Conservation (phyloP, 169 alveolate genomes). For the Eimeria mitis region DNA sequence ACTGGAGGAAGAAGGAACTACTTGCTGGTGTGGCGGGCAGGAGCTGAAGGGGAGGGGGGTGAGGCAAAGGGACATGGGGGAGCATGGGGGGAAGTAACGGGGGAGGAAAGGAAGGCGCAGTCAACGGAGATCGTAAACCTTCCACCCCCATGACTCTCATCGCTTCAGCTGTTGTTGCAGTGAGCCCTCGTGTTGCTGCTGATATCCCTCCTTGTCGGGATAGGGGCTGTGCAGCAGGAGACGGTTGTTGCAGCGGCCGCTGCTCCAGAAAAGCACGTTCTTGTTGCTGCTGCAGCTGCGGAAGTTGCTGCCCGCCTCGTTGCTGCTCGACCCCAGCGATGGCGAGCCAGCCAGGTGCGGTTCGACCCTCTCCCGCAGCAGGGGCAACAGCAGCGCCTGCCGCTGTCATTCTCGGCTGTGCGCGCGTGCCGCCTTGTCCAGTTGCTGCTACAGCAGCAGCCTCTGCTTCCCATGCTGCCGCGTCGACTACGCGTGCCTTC, state of each 20-base stretch:
- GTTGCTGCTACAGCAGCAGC: neutral
- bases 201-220: neutral
- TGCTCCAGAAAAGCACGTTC: neutral
- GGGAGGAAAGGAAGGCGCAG: neutral
- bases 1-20: neutral
- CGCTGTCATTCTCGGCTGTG: too few relatives aligned
- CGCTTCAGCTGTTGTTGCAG: neutral
- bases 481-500: too few relatives aligned
- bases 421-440: too few relatives aligned
- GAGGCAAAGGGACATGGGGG: too few relatives aligned
- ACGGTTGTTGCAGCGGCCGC: neutral
- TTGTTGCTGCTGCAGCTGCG: neutral
- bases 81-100: neutral
- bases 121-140: neutral
- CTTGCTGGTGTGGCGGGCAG: neutral
- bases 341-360: neutral
- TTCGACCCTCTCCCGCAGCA: neutral
- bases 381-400: too few relatives aligned
- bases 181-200: too few relatives aligned
- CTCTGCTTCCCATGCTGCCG: too few relatives aligned
- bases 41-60: neutral
- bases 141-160: too few relatives aligned
- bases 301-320: neutral
- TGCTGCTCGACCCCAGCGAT: neutral
- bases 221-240: neutral